Conservation (phyloP, 371 early-diverging fungal genomes). For the Syncephalis fuscata region DNA sequence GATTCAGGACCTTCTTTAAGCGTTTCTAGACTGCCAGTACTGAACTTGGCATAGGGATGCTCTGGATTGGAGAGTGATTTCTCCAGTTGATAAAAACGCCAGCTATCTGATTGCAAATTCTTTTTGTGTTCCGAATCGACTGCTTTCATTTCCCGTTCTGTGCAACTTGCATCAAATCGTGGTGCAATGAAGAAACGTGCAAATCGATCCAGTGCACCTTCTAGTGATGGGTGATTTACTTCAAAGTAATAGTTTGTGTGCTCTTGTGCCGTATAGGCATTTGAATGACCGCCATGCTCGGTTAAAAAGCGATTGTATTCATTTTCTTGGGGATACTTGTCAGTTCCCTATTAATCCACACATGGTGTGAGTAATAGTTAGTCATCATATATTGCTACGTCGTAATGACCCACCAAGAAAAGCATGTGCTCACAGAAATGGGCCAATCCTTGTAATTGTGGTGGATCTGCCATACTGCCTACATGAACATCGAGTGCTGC, state of each 20-base stretch:
- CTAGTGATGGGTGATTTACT: conserved; percentile 63
- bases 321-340: conserved; percentile 86
- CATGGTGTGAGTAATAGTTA: background rate
- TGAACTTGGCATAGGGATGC: conserved; percentile 80
- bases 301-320: conserved; percentile 79
- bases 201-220: conserved; percentile 87
- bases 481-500: conserved; percentile 90
- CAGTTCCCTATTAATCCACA: background rate
- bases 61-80: conserved; percentile 53
- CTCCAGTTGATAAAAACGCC: conserved; percentile 77
- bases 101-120: conserved; percentile 69
- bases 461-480: conserved; percentile 74
- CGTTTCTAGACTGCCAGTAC: conserved; percentile 63
- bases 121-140: conserved; percentile 95
- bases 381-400: background rate
- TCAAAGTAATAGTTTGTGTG: conserved; percentile 94
- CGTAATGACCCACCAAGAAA: conserved; percentile 58
- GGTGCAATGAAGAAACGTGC: conserved; percentile 88
- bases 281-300: conserved; percentile 81
- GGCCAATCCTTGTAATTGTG: conserved; percentile 78
- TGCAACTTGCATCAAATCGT: conserved; percentile 67
- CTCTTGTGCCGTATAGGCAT: conserved; percentile 87
- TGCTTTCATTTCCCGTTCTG: conserved; percentile 82
- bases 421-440: conserved; percentile 98
- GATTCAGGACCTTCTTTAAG: conserved; percentile 52